phyloP scores from a whole-genome alignment of 73 alveolate genomes.

The Tetrahymena malaccensis region DNA sequence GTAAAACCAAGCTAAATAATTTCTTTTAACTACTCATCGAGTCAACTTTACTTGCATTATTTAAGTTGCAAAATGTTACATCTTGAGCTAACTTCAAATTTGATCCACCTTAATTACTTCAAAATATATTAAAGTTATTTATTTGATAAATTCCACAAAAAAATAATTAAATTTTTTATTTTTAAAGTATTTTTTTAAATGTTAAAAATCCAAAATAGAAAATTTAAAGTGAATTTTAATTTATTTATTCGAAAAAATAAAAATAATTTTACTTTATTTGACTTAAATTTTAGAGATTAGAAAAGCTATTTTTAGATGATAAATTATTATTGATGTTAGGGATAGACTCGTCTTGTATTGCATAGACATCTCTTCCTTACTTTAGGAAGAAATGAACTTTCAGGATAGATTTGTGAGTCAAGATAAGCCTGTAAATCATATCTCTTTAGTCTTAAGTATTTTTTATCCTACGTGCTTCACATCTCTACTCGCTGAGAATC shows the following conservation, averaged over 20 bases:
- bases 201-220: no score
- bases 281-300: neutral
- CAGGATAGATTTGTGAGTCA: neutral
- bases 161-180: no score
- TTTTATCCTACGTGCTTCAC: neutral
- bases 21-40: neutral
- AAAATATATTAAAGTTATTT: no score
- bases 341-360: neutral
- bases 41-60: neutral
- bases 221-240: no score
- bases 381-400: neutral
- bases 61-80: neutral
- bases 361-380: neutral
- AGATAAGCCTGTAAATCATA: neutral
- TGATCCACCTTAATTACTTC: neutral
- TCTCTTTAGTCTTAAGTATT: neutral
- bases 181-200: no score
- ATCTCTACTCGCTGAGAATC: neutral
- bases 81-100: neutral
- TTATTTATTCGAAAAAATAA: neutral
- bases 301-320: neutral
- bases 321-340: neutral
- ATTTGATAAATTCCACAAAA: no score
- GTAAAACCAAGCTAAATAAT: neutral
- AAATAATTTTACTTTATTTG: neutral